phyloP scores from a whole-genome alignment of 495 filamentous ascomycete species.

The Neurospora sp. region DNA sequence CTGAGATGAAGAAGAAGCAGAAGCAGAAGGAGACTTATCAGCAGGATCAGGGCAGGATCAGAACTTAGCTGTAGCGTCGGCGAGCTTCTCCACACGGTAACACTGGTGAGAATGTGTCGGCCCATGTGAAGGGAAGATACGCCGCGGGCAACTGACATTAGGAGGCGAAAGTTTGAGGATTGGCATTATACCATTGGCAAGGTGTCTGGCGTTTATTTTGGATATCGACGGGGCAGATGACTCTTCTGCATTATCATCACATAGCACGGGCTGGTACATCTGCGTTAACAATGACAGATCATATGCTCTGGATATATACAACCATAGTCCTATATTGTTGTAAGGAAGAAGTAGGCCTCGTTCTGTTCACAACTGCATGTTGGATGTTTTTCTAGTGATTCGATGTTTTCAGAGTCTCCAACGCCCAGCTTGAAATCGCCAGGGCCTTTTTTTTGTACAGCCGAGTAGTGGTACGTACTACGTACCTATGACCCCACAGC shows the following conservation, averaged over 20 bases:
- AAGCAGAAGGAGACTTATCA: background rate
- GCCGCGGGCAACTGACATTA: background rate
- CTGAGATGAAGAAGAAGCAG: background rate
- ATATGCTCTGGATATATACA: background rate
- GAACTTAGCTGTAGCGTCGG: conserved; percentile 3
- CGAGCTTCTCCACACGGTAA: background rate
- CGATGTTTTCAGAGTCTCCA: no score
- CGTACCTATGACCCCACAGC: background rate
- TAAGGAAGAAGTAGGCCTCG: background rate
- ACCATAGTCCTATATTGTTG: background rate
- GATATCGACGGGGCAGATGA: background rate
- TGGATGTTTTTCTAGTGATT: background rate
- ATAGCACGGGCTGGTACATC: background rate
- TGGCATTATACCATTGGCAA: conserved; percentile 17
- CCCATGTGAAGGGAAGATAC: background rate
- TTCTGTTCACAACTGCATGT: background rate
- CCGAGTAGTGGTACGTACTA: background rate
- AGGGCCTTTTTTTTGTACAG: background rate
- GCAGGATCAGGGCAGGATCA: conserved; percentile 2
- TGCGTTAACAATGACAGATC: background rate
- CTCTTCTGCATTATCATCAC: background rate
- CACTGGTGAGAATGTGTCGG: background rate
- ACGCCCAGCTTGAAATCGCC: background rate
- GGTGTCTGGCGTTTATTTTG: conserved; percentile 11
- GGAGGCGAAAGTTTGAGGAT: background rate